phyloP scores from a whole-genome alignment of 345 rosid species.

The Litchi chinensis region DNA sequence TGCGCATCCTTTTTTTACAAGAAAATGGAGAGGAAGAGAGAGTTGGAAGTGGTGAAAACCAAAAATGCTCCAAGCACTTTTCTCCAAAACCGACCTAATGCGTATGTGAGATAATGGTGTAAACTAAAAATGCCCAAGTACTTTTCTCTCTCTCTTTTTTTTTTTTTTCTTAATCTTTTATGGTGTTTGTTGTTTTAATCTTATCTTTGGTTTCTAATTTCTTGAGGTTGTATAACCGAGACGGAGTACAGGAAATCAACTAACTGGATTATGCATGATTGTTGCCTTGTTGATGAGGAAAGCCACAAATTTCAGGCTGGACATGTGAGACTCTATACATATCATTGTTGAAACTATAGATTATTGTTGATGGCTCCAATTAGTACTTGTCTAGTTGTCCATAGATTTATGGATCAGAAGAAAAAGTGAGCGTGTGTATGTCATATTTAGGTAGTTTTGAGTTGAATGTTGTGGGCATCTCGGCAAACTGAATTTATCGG shows the following conservation, averaged over 20 bases:
- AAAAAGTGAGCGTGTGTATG: not conserved
- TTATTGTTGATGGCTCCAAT: slow-evolving; percentile 8
- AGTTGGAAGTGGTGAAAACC: too few species aligned
- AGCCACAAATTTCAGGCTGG: slow-evolving; percentile 37
- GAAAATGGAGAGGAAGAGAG: too few species aligned
- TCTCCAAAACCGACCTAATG: too few species aligned
- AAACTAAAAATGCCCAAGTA: too few species aligned
- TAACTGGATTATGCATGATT: slow-evolving; percentile 86
- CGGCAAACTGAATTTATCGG: not conserved
- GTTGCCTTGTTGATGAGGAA: slow-evolving; percentile 62
- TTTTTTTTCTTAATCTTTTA: too few species aligned
- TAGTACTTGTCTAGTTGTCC: not conserved
- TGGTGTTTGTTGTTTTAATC: too few species aligned
- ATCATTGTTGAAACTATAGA: not conserved
- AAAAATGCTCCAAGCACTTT: too few species aligned
- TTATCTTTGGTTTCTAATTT: too few species aligned
- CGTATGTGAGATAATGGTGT: too few species aligned
- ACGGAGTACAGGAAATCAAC: slow-evolving; percentile 19
- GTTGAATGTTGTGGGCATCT: not conserved
- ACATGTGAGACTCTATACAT: slow-evolving; percentile 42
- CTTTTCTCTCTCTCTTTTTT: too few species aligned
- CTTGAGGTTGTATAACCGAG: too few species aligned
- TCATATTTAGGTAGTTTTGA: not conserved
- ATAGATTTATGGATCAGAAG: not conserved
- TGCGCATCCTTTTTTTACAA: too few species aligned